Base-by-base conservation (phyloP, 1,284 basidiomycete genomes). In the Ustilago crameri region DNA sequence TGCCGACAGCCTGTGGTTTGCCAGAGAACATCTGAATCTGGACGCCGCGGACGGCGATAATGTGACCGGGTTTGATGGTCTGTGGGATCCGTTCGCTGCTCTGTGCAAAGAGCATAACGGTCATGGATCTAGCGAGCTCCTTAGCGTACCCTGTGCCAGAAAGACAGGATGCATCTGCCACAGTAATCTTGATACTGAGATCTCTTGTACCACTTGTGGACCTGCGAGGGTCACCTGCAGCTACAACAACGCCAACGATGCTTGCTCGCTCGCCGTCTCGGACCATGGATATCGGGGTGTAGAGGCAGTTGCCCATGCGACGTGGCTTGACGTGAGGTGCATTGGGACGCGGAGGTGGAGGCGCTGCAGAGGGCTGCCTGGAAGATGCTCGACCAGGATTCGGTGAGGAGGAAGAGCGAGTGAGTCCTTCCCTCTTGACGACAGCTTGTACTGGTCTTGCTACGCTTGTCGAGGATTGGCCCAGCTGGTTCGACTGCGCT, bases 201-300 rank as follows among this genome's bases (percentile, higher is more conserved):
- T 68, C 64, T 15, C 61, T 60, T 24, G 55, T 64, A 3, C 70
- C 70, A 26, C 73, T 46, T 17, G 59, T 37, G 3, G 69, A 73
- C n/a, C 62, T 49, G 17, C 72, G 74, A 45, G 64, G 61, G 15
- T 58, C 63, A 17, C 66, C 66, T 26, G 61, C 56, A 22, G 50
- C 56, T 5, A 73, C 41, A 3, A 72, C 66, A 17, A 78, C 60
- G 26, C 76, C 76, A 37, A 76, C 58, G 38, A 76, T 48, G 57
- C 71, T 74, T 18, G 64, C 72, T 2, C 57, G 44, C 38, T 66
- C 53, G 22, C 63, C 66, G 18, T 67, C 59, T 10, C 59, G 65
- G 20, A 73, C 51, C 58, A 63, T 53, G 15, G 58, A 51, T 32
- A 78, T 62, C 10, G 72, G 69, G 1, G 74, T 76, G 34, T 78